Evolutionary conservation across 2,329 filamentous ascomycete genomes (phyloP), one percentile per base, ranked within the genome.

Genomic region (Diaporthe citriasiana): DNA sequence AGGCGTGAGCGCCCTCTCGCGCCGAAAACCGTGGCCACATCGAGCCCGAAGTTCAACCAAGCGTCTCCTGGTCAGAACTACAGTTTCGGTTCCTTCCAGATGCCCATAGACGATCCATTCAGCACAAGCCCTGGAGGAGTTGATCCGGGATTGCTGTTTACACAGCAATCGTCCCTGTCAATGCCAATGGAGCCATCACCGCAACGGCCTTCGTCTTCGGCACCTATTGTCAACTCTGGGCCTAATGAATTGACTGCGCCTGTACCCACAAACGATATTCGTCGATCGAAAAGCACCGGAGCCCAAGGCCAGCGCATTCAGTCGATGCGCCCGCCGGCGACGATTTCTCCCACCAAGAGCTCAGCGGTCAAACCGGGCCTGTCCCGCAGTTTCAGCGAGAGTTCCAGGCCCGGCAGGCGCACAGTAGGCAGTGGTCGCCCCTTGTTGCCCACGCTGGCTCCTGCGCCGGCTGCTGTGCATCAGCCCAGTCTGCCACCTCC

Each of bases 111-210:
- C 12, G 85, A 90, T 74, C 84, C 87, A 0, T 91, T 91, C 77
- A 83, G 85, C 33, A 83, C 88, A 50, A 85, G 82, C 60, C 82
- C 86, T 8, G 83, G 81, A 38, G 87, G 85, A n/a, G 89, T 92
- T 8, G 85, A 92, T 77, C 90, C 90, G 1, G 90, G 89, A 10
- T 82, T 92, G 22, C 81, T 92, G 10, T 89, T 90, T 78, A 88
- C 87, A 76, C 85, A 75, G 51, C 71, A 86, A 15, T 86, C 88
- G 33, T 84, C 84, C 17, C 87, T 47, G 53, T 71, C 74, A n/a
- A 72, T 75, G 60, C 59, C 66, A 30, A 63, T 74, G 33, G 74
- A 72, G 38, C 50, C 45, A 22, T 55, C 72, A n/a, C 55, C 69
- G 47, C 74, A 66, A 30, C 66, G 55, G 17, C 72, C 74, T 10